Base-by-base conservation (phyloP, 495 filamentous ascomycete genomes). In the Astrothelium macrocarpum region DNA sequence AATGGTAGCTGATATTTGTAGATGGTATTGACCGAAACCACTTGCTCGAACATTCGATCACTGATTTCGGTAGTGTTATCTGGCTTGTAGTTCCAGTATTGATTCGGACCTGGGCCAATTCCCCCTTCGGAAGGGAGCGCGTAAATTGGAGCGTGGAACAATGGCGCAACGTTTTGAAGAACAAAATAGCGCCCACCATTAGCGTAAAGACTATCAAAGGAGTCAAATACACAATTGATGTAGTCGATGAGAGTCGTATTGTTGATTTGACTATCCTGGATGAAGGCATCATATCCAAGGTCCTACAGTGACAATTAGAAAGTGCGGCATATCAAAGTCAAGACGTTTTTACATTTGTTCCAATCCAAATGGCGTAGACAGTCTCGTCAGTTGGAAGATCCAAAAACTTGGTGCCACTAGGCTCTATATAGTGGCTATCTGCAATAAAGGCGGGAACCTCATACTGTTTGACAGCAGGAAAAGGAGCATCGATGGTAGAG, bases 281-380 rank as follows among this genome's bases (percentile, higher is more conserved):
- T 70, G 69, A 90, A 85, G 28, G 78, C 85, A 58, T 78, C 70
- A 61, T 73, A 78, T 39, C 87, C 87, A 16, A 92, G 76, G 68
- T 92, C 88, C 49, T 56, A 29, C 16, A 29, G 20, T n/a, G 23
- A 28, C 10, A 10, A 20, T 56, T 16, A 29, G 25, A 26, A 1
- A 28, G 0, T 9, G 12, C 11, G 5, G 9, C 26, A 5, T 29
- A 2, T 26, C 20, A 9, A 9, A 0, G 1, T 28, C 11, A 25
- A 29, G 25, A 56, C 7, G 5, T 14, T 20, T 25, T 56, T 20
- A 56, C 49, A 68, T 90, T 91, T 59, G 87, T 89, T 0, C 89
- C 88, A 67, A 90, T 89, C 87, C 86, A 92, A 34, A 90, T 80
- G 0, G 84, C 76, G 66, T 88, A 90, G 4, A 89, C 84, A 2